Evolutionary conservation across 164 flowering plant species (phyloP).

Genomic region (Piper betle): DNA sequence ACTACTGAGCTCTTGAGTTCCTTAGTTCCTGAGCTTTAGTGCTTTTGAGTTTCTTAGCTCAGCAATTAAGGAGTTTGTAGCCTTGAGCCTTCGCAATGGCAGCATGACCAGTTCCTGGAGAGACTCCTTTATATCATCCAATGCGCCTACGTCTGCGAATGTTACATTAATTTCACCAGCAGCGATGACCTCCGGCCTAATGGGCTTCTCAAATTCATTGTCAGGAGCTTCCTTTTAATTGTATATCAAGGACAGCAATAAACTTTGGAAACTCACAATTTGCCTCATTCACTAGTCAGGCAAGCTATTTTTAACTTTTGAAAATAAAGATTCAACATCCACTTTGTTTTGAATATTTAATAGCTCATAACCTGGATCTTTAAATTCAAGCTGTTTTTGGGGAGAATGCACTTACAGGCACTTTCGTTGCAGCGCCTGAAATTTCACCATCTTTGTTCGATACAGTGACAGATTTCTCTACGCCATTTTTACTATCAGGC

Average conservation of each 20-base stretch:
- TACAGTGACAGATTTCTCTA: conserved; percentile 27
- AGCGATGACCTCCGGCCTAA: conserved; percentile 88
- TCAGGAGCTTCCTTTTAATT: conserved; percentile 65
- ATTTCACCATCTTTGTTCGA: conserved; percentile 40
- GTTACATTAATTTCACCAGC: conserved; percentile 73
- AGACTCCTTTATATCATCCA: conserved; percentile 78
- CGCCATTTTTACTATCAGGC: conserved; percentile 39
- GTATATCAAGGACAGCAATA: not conserved
- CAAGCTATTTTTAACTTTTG: no score
- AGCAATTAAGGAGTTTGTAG: no score
- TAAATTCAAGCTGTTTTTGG: not conserved
- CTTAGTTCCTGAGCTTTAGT: no score
- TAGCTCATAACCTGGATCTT: not conserved
- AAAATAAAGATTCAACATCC: no score
- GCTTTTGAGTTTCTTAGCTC: no score
- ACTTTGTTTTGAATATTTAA: no score
- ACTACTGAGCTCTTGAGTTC: no score
- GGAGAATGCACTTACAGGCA: conserved; percentile 22
- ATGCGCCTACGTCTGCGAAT: conserved; percentile 84
- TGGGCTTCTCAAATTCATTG: conserved; percentile 94
- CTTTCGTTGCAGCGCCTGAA: conserved; percentile 33
- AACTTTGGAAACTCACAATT: no score
- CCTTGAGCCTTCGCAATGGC: conserved; percentile 81
- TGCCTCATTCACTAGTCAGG: no score
- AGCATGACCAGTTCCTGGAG: conserved; percentile 96